phyloP scores from a whole-genome alignment of 345 rosid species.

The Eucalyptus regnans region DNA sequence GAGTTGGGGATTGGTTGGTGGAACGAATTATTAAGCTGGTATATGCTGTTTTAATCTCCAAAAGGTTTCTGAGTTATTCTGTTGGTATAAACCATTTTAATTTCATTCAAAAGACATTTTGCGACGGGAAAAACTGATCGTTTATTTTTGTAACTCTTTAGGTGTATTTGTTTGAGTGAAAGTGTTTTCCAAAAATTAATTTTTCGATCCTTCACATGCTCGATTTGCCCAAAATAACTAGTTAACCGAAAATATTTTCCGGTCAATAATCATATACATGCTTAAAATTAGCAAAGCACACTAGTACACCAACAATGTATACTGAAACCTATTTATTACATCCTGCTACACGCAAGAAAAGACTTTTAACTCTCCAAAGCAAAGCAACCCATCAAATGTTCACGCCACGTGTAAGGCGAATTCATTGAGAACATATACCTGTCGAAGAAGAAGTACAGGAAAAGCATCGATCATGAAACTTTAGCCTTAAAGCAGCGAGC shows the following conservation, averaged over 20 bases:
- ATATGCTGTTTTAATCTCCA: too few relatives aligned
- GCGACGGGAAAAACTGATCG: rapidly evolving
- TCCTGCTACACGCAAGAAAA: background rate
- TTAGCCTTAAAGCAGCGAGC: background rate
- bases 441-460: background rate
- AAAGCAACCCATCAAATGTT: background rate
- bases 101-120: background rate
- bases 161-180: background rate
- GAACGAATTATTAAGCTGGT: background rate
- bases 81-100: background rate
- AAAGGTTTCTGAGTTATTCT: background rate
- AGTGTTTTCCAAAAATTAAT: background rate
- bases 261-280: background rate
- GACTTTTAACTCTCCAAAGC: background rate
- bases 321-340: rapidly evolving
- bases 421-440: background rate
- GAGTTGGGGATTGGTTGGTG: background rate
- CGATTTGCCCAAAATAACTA: too few relatives aligned
- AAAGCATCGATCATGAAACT: background rate
- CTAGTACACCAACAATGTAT: background rate
- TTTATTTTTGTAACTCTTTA: too few relatives aligned
- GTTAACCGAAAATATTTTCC: too few relatives aligned
- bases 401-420: background rate
- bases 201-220: background rate
- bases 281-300: background rate